Base-by-base conservation (phyloP, 1,284 basidiomycete species). In the Tremellales sp. region DNA sequence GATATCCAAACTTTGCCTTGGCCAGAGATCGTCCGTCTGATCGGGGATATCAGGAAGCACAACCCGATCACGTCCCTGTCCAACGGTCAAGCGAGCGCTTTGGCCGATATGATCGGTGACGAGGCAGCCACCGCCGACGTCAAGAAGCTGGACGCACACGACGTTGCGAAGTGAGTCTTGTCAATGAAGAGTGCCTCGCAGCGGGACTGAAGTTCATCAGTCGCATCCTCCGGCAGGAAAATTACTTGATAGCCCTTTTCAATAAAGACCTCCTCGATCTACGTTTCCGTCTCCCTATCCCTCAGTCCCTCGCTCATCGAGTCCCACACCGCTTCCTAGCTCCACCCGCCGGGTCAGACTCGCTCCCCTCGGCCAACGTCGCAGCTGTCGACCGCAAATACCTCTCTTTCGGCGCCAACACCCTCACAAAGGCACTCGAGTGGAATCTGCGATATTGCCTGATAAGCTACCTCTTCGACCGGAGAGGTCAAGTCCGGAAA, bases 1-100 rank as follows among this genome's bases (percentile, higher is more conserved):
- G 94, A 99, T 70, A 92, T 99, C 41, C 90, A 92, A 75, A 97
- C 94, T 0, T 90, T 98, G 39, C 86, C 93, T 0, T 99, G 94
- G 94, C 84, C 89, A 4, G 88, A 92, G 68, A 82, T 98, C 45
- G 94, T 98, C 43, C 82, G 87, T 17, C 83, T 92, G 29, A 87
- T 99, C 57, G 84, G 83, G 36, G 78, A 84, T 10, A 91, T 94
- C 52, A 82, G 89, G n/a, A 86, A 93, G 68, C 84, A 89, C 55
- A 94, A 93, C 65, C 87, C 88, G 4, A 77, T 89, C 29, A 93
- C 89, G 0, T 89, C 89, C 1, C 84, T 87, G 2, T 66, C 46
- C 73, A 79, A 64, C 74, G 77, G 53, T 65, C 61, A 63, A 22
- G 78, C 42, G 64, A 79, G 49, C 70, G 79, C 57, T 22, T 46